phyloP scores from a whole-genome alignment of 495 filamentous ascomycete genomes.

The Articulospora tetracladia region DNA sequence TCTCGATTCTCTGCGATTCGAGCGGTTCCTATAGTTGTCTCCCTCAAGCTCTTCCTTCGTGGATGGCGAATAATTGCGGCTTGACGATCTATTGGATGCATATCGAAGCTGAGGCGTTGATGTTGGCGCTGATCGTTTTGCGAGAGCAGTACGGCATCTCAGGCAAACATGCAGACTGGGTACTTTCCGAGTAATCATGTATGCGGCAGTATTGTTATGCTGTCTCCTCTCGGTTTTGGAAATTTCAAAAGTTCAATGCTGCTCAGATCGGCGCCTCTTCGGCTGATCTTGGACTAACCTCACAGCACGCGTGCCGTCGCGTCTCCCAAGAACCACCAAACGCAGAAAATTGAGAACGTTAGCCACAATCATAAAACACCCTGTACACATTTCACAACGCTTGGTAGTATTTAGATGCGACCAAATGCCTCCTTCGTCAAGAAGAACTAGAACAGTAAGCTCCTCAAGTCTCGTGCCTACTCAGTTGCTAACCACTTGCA shows the following conservation, averaged over 20 bases:
- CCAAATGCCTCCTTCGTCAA: slow-evolving; percentile 21
- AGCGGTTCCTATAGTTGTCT: background rate
- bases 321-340: slow-evolving; percentile 8
- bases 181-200: slow-evolving; percentile 40
- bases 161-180: slow-evolving; percentile 42
- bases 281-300: background rate
- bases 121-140: slow-evolving; percentile 7
- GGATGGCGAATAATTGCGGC: background rate
- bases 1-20: background rate
- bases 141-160: slow-evolving; percentile 39
- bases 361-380: too few species aligned
- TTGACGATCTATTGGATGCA: background rate
- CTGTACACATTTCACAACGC: too few species aligned
- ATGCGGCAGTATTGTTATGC: slow-evolving; percentile 15
- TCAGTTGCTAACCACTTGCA: background rate
- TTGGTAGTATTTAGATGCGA: too few species aligned
- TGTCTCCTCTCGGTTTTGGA: background rate
- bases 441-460: slow-evolving; percentile 17
- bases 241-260: background rate
- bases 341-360: too few species aligned
- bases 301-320: slow-evolving; percentile 9
- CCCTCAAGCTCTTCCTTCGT: background rate
- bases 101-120: background rate
- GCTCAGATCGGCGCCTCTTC: background rate
- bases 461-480: background rate